phyloP scores from a whole-genome alignment of 2,329 filamentous ascomycete species.

The Neopestalotiopsis clavispora region DNA sequence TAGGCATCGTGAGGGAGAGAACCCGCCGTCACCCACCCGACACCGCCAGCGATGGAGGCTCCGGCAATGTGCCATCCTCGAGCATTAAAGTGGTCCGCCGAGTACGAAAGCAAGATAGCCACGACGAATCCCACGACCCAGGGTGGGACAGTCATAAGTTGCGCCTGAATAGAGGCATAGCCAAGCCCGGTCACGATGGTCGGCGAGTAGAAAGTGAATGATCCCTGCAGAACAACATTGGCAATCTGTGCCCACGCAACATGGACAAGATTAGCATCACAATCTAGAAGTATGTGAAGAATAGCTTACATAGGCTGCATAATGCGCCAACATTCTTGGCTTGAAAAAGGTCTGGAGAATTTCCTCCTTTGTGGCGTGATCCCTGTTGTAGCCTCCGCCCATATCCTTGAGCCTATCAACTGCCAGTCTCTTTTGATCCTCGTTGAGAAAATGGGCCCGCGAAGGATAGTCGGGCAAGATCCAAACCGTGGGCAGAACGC shows the following conservation, averaged over 20 bases:
- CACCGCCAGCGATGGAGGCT: constrained; percentile 33
- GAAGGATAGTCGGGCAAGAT: constrained; percentile 32
- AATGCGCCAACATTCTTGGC: constrained; percentile 43
- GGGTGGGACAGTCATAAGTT: constrained; percentile 33
- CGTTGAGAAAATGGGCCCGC: constrained; percentile 28
- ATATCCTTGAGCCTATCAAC: constrained; percentile 28
- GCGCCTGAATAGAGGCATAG: constrained; percentile 32
- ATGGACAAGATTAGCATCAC: background rate
- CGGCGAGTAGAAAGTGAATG: constrained; percentile 57
- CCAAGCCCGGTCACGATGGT: constrained; percentile 52
- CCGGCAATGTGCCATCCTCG: constrained; percentile 30
- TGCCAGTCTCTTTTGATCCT: constrained; percentile 26
- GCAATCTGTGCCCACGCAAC: constrained; percentile 24
- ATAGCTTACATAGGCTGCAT: constrained; percentile 33
- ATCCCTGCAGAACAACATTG: constrained; percentile 32
- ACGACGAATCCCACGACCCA: constrained; percentile 34
- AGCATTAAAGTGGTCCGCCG: constrained; percentile 29
- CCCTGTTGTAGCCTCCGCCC: constrained; percentile 41
- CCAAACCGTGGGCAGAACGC: constrained; percentile 26
- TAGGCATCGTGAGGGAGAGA: constrained; percentile 32
- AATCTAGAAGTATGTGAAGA: background rate
- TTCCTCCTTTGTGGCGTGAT: constrained; percentile 39
- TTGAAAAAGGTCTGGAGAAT: constrained; percentile 40
- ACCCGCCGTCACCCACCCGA: constrained; percentile 37
- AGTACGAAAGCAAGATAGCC: constrained; percentile 30